A percentile compares a stretch with the other conserved stretches of the same genome.
Evolutionary conservation across 1,284 basidiomycete genomes (phyloP).

Genomic region (Naganishia cerealis): DNA sequence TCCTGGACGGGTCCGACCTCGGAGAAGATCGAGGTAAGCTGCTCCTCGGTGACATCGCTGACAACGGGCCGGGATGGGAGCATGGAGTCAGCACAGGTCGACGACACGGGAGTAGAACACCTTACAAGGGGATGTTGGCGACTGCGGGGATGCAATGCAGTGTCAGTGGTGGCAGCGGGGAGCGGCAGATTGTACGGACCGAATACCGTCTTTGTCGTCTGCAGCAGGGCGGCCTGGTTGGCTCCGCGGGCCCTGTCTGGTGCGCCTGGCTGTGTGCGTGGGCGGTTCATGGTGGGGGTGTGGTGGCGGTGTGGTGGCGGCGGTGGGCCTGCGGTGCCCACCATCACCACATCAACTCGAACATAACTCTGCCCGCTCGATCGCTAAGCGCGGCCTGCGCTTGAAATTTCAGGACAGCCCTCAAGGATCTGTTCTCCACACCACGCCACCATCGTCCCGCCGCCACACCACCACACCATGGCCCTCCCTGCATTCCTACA

Average conservation of each 20-base stretch:
- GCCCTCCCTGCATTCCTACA: neutral
- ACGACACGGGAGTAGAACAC: neutral
- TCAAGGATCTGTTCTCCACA: too few species aligned
- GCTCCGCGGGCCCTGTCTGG: slow-evolving; percentile 7
- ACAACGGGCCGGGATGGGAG: neutral
- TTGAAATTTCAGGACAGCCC: neutral
- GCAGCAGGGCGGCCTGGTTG: slow-evolving; percentile 14
- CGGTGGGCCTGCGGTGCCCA: too few species aligned
- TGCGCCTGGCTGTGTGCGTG: slow-evolving; percentile 10
- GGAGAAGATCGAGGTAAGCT: slow-evolving; percentile 53
- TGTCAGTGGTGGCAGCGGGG: neutral
- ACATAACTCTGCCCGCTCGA: too few species aligned
- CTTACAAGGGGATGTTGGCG: slow-evolving; percentile 51
- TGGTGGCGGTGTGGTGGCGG: too few species aligned
- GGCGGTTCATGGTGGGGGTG: slow-evolving; percentile 20
- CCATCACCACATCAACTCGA: too few species aligned
- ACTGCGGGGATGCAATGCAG: slow-evolving; percentile 34
- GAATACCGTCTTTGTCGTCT: slow-evolving; percentile 34
- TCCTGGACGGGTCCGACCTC: slow-evolving; percentile 57
- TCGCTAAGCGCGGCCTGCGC: neutral
- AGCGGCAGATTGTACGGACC: slow-evolving; percentile 8
- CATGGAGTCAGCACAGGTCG: neutral
- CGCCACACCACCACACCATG: slow-evolving; percentile 7
- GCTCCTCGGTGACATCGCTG: slow-evolving; percentile 54
- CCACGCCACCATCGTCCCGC: neutral